Conservation (phyloP, 345 rosid genomes). For the Brassica rapa region DNA sequence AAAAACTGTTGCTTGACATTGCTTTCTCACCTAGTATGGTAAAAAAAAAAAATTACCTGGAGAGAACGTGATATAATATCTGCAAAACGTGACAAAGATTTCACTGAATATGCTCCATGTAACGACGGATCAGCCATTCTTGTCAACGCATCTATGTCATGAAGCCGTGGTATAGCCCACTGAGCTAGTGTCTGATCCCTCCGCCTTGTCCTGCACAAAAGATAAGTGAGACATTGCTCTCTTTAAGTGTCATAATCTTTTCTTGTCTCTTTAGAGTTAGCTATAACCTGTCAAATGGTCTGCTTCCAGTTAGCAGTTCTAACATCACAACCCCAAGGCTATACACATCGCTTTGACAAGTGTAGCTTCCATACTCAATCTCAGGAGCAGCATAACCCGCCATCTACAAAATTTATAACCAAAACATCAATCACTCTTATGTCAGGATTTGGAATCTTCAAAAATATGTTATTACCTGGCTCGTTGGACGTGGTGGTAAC, state of each 20-base stretch:
- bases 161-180: background rate
- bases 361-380: background rate
- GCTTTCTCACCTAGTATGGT: background rate
- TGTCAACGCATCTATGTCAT: background rate
- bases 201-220: background rate
- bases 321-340: background rate
- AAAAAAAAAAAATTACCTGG: background rate
- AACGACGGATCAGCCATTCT: background rate
- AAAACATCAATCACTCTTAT: background rate
- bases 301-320: background rate
- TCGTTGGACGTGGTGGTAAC: background rate
- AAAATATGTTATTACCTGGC: background rate
- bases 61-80: slow-evolving; percentile 2
- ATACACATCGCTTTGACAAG: background rate
- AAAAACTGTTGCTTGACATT: background rate
- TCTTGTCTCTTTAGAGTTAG: background rate
- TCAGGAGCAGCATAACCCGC: background rate
- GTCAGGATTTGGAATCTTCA: background rate
- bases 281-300: slow-evolving; percentile 3
- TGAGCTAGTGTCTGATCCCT: background rate
- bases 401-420: background rate
- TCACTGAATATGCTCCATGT: background rate
- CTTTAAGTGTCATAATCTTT: background rate
- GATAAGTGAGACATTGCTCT: background rate
- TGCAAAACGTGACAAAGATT: background rate